phyloP scores from a whole-genome alignment of 2,329 filamentous ascomycete genomes.

The Fusarium marasasianum region DNA sequence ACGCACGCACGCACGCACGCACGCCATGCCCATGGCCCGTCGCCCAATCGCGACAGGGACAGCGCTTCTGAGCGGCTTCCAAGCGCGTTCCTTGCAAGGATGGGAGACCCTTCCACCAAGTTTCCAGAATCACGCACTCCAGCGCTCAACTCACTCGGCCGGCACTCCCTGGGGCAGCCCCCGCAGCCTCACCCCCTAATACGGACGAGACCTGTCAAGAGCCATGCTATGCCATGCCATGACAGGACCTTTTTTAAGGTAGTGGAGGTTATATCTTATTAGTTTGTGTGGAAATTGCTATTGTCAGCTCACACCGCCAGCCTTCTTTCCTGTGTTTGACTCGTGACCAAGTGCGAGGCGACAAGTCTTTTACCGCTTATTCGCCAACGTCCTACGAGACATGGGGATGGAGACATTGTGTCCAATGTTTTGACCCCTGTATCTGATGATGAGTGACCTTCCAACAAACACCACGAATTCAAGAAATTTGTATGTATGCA shows the following conservation, averaged over 20 bases:
- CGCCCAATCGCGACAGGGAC: conserved; percentile 21
- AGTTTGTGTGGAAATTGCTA: conserved; percentile 8
- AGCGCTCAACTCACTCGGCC: conserved; percentile 23
- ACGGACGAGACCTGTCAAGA: conserved; percentile 20
- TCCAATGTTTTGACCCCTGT: background rate
- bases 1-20: background rate
- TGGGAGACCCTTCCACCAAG: conserved; percentile 25
- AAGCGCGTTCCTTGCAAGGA: conserved; percentile 39
- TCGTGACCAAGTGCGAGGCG: background rate
- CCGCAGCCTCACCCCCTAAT: conserved; percentile 10
- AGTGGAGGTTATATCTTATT: conserved; percentile 10
- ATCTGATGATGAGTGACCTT: background rate
- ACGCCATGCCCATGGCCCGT: conserved; percentile 1
- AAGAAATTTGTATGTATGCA: background rate
- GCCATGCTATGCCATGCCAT: background rate
- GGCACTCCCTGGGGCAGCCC: conserved; percentile 17
- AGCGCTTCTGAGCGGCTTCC: conserved; percentile 36
- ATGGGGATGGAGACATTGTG: background rate
- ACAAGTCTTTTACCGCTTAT: background rate
- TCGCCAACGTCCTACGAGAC: background rate
- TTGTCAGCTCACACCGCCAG: conserved; percentile 11
- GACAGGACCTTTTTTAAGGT: conserved; percentile 1
- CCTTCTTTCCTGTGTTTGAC: background rate
- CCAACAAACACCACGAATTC: background rate
- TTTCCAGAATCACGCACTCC: conserved; percentile 35